A percentile compares a stretch with the other conserved stretches of the same genome.
Conservation (phyloP, 495 filamentous ascomycete genomes). For the Rhypophila decipiens region DNA sequence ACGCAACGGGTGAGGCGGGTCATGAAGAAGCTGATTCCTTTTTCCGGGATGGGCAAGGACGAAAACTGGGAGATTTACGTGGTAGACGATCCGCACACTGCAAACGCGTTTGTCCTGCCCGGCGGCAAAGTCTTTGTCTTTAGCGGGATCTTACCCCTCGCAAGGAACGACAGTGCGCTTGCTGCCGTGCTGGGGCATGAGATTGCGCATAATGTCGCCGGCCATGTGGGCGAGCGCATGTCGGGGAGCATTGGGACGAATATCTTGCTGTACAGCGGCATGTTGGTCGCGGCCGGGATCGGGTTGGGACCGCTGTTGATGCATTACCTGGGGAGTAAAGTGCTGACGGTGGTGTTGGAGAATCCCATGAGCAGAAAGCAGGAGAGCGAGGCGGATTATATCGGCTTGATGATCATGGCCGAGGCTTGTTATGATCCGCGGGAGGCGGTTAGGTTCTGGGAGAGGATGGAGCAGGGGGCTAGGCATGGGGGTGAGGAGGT, state of each 20-base stretch:
- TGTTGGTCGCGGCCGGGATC: conserved; percentile 49
- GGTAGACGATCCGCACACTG: conserved; percentile 56
- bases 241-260: conserved; percentile 53
- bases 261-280: conserved; percentile 41
- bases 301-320: conserved; percentile 30
- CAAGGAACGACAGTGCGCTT: conserved; percentile 63
- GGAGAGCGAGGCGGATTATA: conserved; percentile 73
- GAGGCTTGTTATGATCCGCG: conserved; percentile 62
- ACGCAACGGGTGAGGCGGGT: conserved; percentile 56
- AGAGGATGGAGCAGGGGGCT: conserved; percentile 62
- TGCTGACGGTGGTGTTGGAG: conserved; percentile 58
- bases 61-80: conserved; percentile 80
- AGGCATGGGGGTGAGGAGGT: conserved; percentile 46
- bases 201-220: conserved; percentile 86
- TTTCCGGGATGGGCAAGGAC: conserved; percentile 50
- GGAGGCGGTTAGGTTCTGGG: conserved; percentile 69
- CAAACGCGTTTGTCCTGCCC: conserved; percentile 87
- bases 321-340: conserved; percentile 33
- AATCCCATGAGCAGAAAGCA: conserved; percentile 64
- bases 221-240: conserved; percentile 72
- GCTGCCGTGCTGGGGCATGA: conserved; percentile 87
- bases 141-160: conserved; percentile 71
- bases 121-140: conserved; percentile 94
- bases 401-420: conserved; percentile 68
- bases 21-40: conserved; percentile 64